A percentile compares a stretch with the other conserved stretches of the same genome.
Evolutionary conservation across 1,139 yeast species (phyloP).

Genomic region (Candida sojae): DNA sequence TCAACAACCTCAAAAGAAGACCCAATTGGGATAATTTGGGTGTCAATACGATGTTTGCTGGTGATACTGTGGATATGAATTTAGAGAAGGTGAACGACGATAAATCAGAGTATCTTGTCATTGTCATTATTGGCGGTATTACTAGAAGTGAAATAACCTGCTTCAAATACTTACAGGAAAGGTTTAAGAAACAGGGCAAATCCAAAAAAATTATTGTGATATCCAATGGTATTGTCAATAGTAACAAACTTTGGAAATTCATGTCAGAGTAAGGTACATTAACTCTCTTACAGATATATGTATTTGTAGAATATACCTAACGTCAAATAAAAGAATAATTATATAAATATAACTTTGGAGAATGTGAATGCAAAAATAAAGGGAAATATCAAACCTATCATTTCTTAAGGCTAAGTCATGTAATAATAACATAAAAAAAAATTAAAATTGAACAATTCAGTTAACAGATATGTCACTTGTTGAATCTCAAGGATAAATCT

Average conservation of each 20-base stretch:
- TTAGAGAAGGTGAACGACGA: slow-evolving; percentile 32
- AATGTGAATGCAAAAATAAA: background rate
- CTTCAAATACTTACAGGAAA: slow-evolving; percentile 53
- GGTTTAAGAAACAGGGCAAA: slow-evolving; percentile 29
- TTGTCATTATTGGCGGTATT: slow-evolving; percentile 70
- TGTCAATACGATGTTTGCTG: slow-evolving; percentile 40
- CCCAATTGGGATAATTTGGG: slow-evolving; percentile 49
- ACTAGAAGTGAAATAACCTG: slow-evolving; percentile 77
- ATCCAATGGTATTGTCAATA: slow-evolving; percentile 58
- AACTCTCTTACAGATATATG: background rate
- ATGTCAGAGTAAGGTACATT: slow-evolving; percentile 4
- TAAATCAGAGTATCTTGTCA: slow-evolving; percentile 45
- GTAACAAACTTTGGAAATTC: slow-evolving; percentile 31
- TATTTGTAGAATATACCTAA: slow-evolving; percentile 2
- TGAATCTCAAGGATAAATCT: too few relatives aligned
- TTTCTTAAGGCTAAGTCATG: background rate
- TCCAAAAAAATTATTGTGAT: slow-evolving; percentile 51
- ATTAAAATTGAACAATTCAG: background rate
- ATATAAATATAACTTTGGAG: background rate
- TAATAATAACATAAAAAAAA: background rate
- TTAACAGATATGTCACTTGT: background rate
- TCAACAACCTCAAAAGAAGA: slow-evolving; percentile 37
- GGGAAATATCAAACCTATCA: background rate
- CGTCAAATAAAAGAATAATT: background rate
- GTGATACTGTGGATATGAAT: slow-evolving; percentile 37